Base-by-base conservation (phyloP, 495 filamentous ascomycete genomes). In the Letharia columbiana region DNA sequence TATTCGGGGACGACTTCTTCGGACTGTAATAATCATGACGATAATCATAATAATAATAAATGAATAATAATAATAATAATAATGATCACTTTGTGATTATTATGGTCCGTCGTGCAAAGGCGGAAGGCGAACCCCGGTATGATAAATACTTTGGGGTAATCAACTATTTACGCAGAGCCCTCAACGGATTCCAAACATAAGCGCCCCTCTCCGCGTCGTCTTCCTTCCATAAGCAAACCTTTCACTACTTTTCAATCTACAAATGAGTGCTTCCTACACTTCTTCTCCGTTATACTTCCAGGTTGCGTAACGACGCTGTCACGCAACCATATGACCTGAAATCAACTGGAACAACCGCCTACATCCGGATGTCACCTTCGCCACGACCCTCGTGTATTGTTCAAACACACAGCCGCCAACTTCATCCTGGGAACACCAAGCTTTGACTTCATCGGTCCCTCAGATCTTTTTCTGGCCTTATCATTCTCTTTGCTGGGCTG, bases 371-470 rank as follows among this genome's bases (percentile, higher is more conserved):
- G 39, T 60, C 52, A 52, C 44, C 18, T 40, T 41, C 44, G 49
- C 64, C 64, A 60, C 64, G 45, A 65, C 52, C 52, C 64, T 37
- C 11, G 31, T 47, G 13, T 15, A 33, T 7, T 54, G 23, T 65
- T 28, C 23, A 50, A 40, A 40, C 54, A 47, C 56, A 65, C 44
- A 45, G 64, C 64, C 37, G 59, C 64, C 35, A 49, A 59, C 42
- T 39, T 41, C 54, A 60, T 41, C 56, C 56, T 65, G 42, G 42
- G 4, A 49, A 41, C 33, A 50, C 56, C 56, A 47, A 49, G 18
- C 31, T 65, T 56, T 60, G 64, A 65, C 52, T 33, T 60, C 56
- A 60, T 59, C 42, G 7, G 35, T 41, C 44, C 35, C n/a, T 60
- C 10, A 39, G 20, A 60, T 47, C 18, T 5, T 64, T 58, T 20